A percentile compares a stretch with the other conserved stretches of the same genome.
Conservation (phyloP, 164 flowering plant species). For the Berberis thunbergii region DNA sequence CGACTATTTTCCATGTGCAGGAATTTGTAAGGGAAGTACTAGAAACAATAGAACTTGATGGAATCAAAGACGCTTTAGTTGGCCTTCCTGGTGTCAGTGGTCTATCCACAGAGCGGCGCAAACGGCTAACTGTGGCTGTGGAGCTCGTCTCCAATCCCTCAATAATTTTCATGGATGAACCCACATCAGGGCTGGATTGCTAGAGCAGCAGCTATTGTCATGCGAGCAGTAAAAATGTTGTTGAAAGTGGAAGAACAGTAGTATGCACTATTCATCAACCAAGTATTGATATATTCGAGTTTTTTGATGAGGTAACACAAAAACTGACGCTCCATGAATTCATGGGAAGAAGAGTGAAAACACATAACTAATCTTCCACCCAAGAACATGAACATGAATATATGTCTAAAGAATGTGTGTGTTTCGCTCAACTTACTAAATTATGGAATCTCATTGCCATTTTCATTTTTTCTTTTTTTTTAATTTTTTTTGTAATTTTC, state of each 20-base stretch:
- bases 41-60: slow-evolving; percentile 34
- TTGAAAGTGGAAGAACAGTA: slow-evolving; percentile 25
- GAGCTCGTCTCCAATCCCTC: slow-evolving; percentile 50
- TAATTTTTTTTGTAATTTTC: not conserved
- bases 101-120: slow-evolving; percentile 35
- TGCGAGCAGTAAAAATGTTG: slow-evolving; percentile 37
- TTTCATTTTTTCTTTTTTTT: too few species aligned
- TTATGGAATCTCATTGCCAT: too few species aligned
- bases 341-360: too few species aligned
- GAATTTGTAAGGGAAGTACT: slow-evolving; percentile 34
- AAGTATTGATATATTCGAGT: slow-evolving; percentile 43
- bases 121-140: slow-evolving; percentile 41
- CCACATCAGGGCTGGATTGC: slow-evolving; percentile 39
- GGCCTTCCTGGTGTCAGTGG: slow-evolving; percentile 34
- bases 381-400: too few species aligned
- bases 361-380: too few species aligned
- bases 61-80: slow-evolving; percentile 28
- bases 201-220: slow-evolving; percentile 40
- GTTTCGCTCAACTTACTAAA: too few species aligned
- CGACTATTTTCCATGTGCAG: slow-evolving; percentile 9
- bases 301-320: slow-evolving; percentile 36
- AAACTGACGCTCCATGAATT: too few species aligned
- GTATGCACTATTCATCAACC: slow-evolving; percentile 53
- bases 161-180: slow-evolving; percentile 46
- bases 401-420: too few species aligned